Evolutionary conservation across 116 monocot species (phyloP).

Genomic region (Phalaenopsis hybrid): DNA sequence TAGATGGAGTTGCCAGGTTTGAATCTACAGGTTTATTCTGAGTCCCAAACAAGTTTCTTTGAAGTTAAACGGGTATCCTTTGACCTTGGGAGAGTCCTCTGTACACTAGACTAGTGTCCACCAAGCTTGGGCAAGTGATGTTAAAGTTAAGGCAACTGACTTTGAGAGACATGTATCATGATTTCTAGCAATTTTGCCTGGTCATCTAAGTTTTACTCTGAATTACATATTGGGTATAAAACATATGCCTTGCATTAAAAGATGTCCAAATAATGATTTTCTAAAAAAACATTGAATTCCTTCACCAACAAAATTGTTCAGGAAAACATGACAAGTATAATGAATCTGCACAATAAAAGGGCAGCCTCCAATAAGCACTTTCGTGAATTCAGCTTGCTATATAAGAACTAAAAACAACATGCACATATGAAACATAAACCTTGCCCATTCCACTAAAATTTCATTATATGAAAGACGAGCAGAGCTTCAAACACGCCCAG

Average conservation of each 20-base stretch:
- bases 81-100: too few relatives aligned
- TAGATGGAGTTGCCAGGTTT: too few relatives aligned
- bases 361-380: not conserved
- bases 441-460: not conserved
- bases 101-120: too few relatives aligned
- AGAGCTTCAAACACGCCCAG: slow-evolving; percentile 27
- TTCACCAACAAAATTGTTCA: not conserved
- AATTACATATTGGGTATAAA: too few relatives aligned
- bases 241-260: not conserved
- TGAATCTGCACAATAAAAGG: not conserved
- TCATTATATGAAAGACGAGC: slow-evolving; percentile 9
- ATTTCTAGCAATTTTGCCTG: too few relatives aligned
- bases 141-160: too few relatives aligned
- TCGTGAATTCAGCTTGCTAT: not conserved
- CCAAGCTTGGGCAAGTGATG: too few relatives aligned
- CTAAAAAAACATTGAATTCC: not conserved
- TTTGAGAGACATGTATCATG: too few relatives aligned
- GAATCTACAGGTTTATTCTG: too few relatives aligned
- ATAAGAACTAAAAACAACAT: not conserved
- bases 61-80: too few relatives aligned
- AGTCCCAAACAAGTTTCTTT: too few relatives aligned
- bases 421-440: not conserved
- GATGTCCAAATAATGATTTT: not conserved
- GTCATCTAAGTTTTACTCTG: too few relatives aligned
- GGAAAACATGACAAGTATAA: not conserved